Base-by-base conservation (phyloP, 2,329 filamentous ascomycete genomes). In the Ceratocystiopsis sp. region DNA sequence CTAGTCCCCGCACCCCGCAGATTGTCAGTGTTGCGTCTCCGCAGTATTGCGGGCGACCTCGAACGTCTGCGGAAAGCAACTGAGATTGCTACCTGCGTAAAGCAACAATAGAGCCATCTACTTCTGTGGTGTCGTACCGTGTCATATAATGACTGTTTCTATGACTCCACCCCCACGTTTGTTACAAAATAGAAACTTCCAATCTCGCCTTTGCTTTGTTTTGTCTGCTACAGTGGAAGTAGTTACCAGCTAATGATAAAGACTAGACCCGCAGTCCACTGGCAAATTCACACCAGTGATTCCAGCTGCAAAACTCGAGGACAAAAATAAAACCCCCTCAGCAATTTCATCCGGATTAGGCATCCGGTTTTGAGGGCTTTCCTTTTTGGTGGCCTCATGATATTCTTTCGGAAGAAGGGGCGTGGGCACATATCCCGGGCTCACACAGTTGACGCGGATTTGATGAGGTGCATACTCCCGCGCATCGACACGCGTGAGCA, bases 391-490 rank as follows among this genome's bases (percentile, higher is more conserved):
- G 37, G 32, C 37, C 11, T 39, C 37, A 3, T 39, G 32, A 16
- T 32, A 39, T 12, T 39, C n/a, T 14, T 39, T 21, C 13, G 37
- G 37, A 21, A 39, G 32, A 7, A 39, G 37, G 5, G 38, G 38
- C 29, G 38, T 40, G 16, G 15, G 25, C 2, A 40, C n/a, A 11
- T 34, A 33, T 25, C 38, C 38, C 9, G 38, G 38, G 29, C 38
- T 34, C n/a, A 40, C 29, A n/a, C n/a, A 32, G 38, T 40, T 33
- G 38, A 40, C n/a, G 25, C 38, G 38, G 38, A 40, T 40, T n/a
- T 34, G 14, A 4, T 34, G 38, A 4, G 38, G 25, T 9, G 38
- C 25, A 8, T 33, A 40, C 25, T 40, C n/a, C 25, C 25, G 25
- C 25, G 38, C 38, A 33, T 40, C 38, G 11, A 18, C 25, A n/a